Base-by-base conservation (phyloP, 139 green algal genomes). In the Coccomyxa sp. region DNA sequence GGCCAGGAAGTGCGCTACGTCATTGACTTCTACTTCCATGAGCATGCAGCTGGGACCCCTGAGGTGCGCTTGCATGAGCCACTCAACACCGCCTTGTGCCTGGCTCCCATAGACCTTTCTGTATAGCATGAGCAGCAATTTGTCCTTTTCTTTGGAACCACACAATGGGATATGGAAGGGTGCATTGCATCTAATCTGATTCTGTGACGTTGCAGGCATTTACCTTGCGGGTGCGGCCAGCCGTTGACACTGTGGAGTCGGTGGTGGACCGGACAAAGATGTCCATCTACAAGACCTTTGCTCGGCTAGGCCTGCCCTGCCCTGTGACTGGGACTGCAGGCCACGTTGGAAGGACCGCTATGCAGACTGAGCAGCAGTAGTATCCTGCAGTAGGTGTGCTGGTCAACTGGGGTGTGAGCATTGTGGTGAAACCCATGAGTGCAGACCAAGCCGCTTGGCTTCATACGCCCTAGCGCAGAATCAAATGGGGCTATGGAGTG, bases 21-120 rank as follows among this genome's bases (percentile, higher is more conserved):
- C 41, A 98, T 98, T 64, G 95, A 98, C 83, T 98, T 98, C 82
- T 98, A 98, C 83, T 98, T 96, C 79, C 87, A 97, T 83, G 95
- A 98, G 40, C 85, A 95, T 40, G 95, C 94, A 71, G 94, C 94
- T 29, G 95, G 94, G 29, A 93, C 89, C 29, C 82, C 86, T 29
- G 87, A 94, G 82, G 91, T 93, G 70, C 4, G 22, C 6, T 75
- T 50, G 2, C 24, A n/a, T 14, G 70, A 9, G 12, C 70, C 4
- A 33, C 2, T 50, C 4, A 39, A 35, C 41, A 34, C 6, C 24
- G 33, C 22, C 8, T 55, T 14, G 2, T 2, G 35, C 22, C 50
- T 31, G 35, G 35, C 6, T 75, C 10, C 33, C 12, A 3, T 8
- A 44, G n/a, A 29, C 70, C 9, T 16, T 55, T 39, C 31, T 27